Evolutionary conservation across 2,329 filamentous ascomycete species (phyloP).

Genomic region (Colletotrichum gigasporum): DNA sequence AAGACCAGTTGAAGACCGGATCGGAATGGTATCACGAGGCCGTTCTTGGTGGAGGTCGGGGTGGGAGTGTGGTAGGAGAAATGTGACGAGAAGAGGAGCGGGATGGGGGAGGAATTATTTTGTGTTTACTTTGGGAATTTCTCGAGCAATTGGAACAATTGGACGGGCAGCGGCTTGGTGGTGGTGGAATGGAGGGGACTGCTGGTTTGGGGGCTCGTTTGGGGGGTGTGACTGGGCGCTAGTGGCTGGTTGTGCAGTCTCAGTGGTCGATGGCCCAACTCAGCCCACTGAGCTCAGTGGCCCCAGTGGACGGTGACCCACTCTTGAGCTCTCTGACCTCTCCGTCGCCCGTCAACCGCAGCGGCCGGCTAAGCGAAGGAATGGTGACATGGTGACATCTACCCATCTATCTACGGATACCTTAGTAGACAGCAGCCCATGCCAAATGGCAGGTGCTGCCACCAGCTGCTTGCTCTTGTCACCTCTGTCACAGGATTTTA

Average conservation of each 20-base stretch:
- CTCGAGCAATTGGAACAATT: constrained; percentile 4
- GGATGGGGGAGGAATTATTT: constrained; percentile 23
- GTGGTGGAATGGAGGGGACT: neutral
- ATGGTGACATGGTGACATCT: constrained; percentile 29
- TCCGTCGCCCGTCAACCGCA: neutral
- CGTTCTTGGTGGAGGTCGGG: constrained; percentile 14
- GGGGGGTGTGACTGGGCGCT: constrained; percentile 8
- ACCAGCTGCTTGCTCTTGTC: neutral
- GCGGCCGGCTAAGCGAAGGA: constrained; percentile 8
- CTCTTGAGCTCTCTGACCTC: constrained; percentile 5
- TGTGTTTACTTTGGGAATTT: constrained; percentile 31
- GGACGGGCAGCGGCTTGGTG: neutral
- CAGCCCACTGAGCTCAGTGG: neutral
- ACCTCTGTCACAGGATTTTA: neutral
- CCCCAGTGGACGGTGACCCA: neutral
- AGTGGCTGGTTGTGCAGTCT: constrained; percentile 6
- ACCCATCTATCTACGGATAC: too few relatives aligned
- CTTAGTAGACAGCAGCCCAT: constrained; percentile 1
- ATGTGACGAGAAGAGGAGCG: constrained; percentile 15
- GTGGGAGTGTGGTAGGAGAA: constrained; percentile 11
- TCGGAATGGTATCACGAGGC: constrained; percentile 11
- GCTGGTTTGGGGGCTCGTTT: neutral
- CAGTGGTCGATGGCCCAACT: neutral
- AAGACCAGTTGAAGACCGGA: neutral
- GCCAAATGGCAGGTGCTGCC: constrained; percentile 13